Evolutionary conservation across 1,284 basidiomycete genomes (phyloP), one percentile per base, ranked within the genome.

Genomic region (Leccinum solheimii): DNA sequence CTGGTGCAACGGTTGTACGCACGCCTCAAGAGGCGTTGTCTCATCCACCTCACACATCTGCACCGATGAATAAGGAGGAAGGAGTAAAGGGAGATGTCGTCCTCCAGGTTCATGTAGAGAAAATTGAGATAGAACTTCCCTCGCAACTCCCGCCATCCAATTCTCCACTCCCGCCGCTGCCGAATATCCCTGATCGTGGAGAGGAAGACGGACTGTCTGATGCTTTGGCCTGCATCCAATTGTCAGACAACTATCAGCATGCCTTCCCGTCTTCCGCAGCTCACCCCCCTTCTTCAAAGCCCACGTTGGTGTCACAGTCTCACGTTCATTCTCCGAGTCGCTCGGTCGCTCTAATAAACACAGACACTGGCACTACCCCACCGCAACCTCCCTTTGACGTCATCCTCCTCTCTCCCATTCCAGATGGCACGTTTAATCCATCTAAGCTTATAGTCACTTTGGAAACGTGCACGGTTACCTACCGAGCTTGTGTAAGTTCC

Each of bases 1-100:
- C 82, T 10, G 89, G 90, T 40, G 90, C 90, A 13, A 86, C 79
- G 3, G 43, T 92, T 23, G 90, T 92, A 36, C 80, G 86, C 62
- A 92, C 90, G 0, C 89, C 90, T 3, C 85, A 88, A 63, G 90
- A 92, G 57, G 90, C 90, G 34, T 77, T 92, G 59, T 74, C 71
- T 21, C 55, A 67, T 38, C 26, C 72, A 10, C 21, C 30, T 19
- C 43, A 36, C 16, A 13, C 43, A 14, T 59, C 57, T 30, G 62
- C 55, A 13, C 32, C 11, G 2, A 49, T 48, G 16, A 43, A 8
- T 36, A 65, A 70, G 36, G 68, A 67, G 49, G 70, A 76, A 38
- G 65, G 68, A 14, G 67, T 26, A 21, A 55, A 72, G 19, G 36
- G 2, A 14, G 56, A 62, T 5, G n/a, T 43, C 26, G 14, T 64